Base-by-base conservation (phyloP, 2,329 filamentous ascomycete species). In the Clathrospora elynae region DNA sequence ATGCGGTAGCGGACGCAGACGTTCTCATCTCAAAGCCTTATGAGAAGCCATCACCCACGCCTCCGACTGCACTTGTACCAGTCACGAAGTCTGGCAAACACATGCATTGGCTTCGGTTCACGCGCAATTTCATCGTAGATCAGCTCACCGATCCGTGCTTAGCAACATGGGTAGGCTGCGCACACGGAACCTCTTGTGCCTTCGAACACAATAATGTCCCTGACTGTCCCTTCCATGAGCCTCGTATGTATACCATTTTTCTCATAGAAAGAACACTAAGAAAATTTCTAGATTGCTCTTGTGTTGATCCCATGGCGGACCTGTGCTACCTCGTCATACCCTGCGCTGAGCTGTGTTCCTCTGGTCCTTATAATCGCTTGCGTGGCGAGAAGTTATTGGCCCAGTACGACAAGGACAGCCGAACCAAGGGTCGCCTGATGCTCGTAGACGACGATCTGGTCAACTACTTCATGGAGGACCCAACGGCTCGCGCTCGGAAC, bases 171-270 rank as follows among this genome's bases (percentile, higher is more conserved):
- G 19, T 35, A 7, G 30, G 28, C 1, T 56, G 44, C 12, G 23
- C 43, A 17, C 46, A 49, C n/a, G 42, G 18, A 2, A 46, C 31
- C 11, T 40, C 39, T 8, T 62, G 60, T 30, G 14, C 22, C 1
- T 62, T 54, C 24, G 49, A 59, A 23, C 33, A 24, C 9, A 47
- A 48, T 4, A 31, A 18, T n/a, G 34, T 53, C 3, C 22, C 17
- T 0, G 57, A 64, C 23, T 65, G 61, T 33, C 63, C 57, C 6
- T 57, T 53, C 19, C 57, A 64, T 25, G 30, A 49, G 16, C 46
- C 55, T 9, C 46, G 53, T 60, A 47, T 37, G 55, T 49, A 5
- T 8, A 35, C 10, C 9, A 8, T 8, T 13, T 13, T 6, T 6
- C 12, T 17, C n/a, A 11, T 11, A 10, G 9, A 6, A 25, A 10